phyloP scores from a whole-genome alignment of 805 yeast genomes.

The Sugiyamaella floridensis region DNA sequence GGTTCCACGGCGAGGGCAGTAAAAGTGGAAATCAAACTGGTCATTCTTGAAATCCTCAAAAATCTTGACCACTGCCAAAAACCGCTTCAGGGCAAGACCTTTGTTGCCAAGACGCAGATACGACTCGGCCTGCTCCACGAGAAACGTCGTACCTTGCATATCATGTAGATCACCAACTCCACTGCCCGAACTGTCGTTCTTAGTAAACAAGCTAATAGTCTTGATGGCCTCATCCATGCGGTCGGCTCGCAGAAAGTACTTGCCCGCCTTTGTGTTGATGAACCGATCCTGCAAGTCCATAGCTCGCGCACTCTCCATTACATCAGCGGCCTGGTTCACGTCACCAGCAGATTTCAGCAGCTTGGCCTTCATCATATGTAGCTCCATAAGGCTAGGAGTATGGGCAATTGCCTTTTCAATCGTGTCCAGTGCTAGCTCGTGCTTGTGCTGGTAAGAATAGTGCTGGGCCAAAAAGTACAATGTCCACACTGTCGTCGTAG shows the following conservation, averaged over 20 bases:
- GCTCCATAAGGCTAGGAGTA: conserved; percentile 81
- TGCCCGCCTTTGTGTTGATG: conserved; percentile 80
- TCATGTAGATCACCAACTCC: conserved; percentile 81
- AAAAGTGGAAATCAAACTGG: conserved; percentile 91
- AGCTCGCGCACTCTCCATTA: conserved; percentile 63
- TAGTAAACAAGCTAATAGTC: conserved; percentile 72
- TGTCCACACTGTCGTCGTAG: conserved; percentile 51
- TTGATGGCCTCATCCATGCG: conserved; percentile 66
- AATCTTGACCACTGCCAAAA: conserved; percentile 54
- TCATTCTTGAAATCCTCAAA: conserved; percentile 70
- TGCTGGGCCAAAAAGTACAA: conserved; percentile 75
- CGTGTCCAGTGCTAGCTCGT: conserved; percentile 45
- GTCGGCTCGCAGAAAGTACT: conserved; percentile 74
- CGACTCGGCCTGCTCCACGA: conserved; percentile 78
- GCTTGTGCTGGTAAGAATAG: conserved; percentile 49
- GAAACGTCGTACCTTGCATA: conserved; percentile 90
- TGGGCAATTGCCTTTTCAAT: conserved; percentile 60
- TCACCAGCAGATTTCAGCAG: conserved; percentile 68
- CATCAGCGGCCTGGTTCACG: conserved; percentile 51
- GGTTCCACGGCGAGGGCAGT: conserved; percentile 85
- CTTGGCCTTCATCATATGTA: conserved; percentile 73
- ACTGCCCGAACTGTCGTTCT: conserved; percentile 70
- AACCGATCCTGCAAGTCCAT: conserved; percentile 87
- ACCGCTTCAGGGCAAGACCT: conserved; percentile 79
- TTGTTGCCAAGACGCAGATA: conserved; percentile 55